Evolutionary conservation across 352 stramenopile genomes (phyloP).

Genomic region (Bremia lactucae): DNA sequence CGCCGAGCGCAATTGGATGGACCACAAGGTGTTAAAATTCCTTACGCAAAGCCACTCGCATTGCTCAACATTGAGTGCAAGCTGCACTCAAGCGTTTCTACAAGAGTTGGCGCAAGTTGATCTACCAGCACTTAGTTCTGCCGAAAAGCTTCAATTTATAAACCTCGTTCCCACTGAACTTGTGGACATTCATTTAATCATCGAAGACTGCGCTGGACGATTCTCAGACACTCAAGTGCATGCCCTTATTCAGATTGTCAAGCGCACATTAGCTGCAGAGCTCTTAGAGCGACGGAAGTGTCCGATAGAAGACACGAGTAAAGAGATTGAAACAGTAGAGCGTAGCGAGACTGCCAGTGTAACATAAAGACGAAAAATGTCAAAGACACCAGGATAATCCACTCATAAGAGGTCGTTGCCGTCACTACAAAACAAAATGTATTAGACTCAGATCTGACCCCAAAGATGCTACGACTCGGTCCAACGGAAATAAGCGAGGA

Average conservation of each 20-base stretch:
- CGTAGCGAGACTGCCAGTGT: too few species aligned
- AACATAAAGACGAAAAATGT: constrained; percentile 19
- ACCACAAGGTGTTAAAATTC: constrained; percentile 86
- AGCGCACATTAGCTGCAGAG: constrained; percentile 42
- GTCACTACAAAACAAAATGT: constrained; percentile 21
- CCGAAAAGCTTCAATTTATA: constrained; percentile 80
- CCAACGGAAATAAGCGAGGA: constrained; percentile 6
- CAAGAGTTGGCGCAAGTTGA: constrained; percentile 32
- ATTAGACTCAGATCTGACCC: constrained; percentile 21
- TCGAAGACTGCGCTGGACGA: constrained; percentile 73
- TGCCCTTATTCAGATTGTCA: constrained; percentile 56
- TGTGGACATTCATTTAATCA: constrained; percentile 75
- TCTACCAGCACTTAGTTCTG: constrained; percentile 40
- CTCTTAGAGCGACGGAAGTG: constrained; percentile 24
- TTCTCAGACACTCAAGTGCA: constrained; percentile 72
- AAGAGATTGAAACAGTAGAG: too few species aligned
- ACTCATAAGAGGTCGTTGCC: constrained; percentile 4
- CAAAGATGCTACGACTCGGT: not conserved
- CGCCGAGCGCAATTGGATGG: constrained; percentile 83
- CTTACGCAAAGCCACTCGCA: constrained; percentile 58
- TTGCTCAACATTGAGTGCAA: constrained; percentile 37
- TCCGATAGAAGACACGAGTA: too few species aligned
- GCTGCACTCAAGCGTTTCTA: constrained; percentile 51
- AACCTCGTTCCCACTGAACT: constrained; percentile 77
- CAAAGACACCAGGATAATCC: constrained; percentile 10